Conservation (phyloP, 306 rosid genomes). For the Leucaena leucocephala region DNA sequence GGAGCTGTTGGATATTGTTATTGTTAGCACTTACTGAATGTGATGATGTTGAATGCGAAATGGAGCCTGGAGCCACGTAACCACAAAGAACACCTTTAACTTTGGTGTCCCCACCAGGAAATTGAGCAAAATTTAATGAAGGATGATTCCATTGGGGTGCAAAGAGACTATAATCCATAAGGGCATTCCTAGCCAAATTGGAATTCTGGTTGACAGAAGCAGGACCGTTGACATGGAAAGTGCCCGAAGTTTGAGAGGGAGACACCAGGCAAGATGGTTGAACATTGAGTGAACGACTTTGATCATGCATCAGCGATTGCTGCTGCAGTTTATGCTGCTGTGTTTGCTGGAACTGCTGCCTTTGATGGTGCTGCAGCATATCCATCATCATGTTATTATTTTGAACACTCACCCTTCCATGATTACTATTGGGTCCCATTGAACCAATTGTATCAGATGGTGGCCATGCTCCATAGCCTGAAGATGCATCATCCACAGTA, state of each 20-base stretch:
- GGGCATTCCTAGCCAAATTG: constrained; percentile 46
- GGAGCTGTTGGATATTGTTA: constrained; percentile 44
- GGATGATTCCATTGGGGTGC: constrained; percentile 53
- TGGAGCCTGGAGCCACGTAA: constrained; percentile 38
- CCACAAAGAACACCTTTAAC: constrained; percentile 42
- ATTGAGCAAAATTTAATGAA: constrained; percentile 38
- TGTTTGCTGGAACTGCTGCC: constrained; percentile 34
- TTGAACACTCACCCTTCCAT: constrained; percentile 47
- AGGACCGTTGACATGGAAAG: constrained; percentile 48
- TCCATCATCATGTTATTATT: constrained; percentile 47
- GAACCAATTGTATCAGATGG: constrained; percentile 45
- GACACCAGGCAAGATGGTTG: constrained; percentile 67
- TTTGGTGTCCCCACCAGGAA: constrained; percentile 45
- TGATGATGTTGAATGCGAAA: constrained; percentile 37
- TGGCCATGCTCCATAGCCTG: constrained; percentile 58
- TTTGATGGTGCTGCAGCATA: constrained; percentile 43
- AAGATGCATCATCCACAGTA: constrained; percentile 47
- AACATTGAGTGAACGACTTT: constrained; percentile 52
- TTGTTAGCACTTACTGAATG: constrained; percentile 40
- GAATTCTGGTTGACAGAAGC: constrained; percentile 53
- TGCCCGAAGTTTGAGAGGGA: constrained; percentile 56
- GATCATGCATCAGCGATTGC: constrained; percentile 45
- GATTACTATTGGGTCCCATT: constrained; percentile 41
- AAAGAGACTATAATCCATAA: constrained; percentile 52
- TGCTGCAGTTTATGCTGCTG: constrained; percentile 40